Percentiles rank a stretch among this genome's conserved stretches.
phyloP scores from a whole-genome alignment of 495 filamentous ascomycete genomes.

The Melanomma pulvis-pyrius region DNA sequence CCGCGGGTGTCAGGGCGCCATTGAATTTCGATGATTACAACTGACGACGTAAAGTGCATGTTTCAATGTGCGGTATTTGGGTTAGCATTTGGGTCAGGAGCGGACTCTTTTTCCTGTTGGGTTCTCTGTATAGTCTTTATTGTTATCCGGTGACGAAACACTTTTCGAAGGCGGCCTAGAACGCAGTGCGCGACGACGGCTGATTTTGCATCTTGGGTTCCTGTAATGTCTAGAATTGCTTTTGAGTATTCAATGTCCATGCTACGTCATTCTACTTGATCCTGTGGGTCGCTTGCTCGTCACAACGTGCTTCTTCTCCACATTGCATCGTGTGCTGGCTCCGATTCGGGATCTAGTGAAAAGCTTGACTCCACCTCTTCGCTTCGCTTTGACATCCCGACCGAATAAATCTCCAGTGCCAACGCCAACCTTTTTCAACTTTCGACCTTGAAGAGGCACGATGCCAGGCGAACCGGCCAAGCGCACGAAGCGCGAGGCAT shows the following conservation, averaged over 20 bases:
- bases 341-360: slow-evolving; percentile 11
- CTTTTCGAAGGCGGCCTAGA: not conserved
- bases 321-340: slow-evolving; percentile 9
- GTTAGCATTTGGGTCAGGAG: slow-evolving; percentile 27
- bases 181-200: slow-evolving; percentile 30
- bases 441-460: not conserved
- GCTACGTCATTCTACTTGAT: slow-evolving; percentile 15
- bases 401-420: not conserved
- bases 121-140: slow-evolving; percentile 4
- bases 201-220: slow-evolving; percentile 3
- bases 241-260: not conserved
- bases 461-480: slow-evolving; percentile 65
- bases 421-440: slow-evolving; percentile 2
- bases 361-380: slow-evolving; percentile 31
- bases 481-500: slow-evolving; percentile 73
- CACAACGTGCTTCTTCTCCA: not conserved
- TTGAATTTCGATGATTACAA: slow-evolving; percentile 80
- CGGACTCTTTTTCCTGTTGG: slow-evolving; percentile 9
- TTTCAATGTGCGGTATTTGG: slow-evolving; percentile 14
- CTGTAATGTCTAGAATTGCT: slow-evolving; percentile 29
- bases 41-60: slow-evolving; percentile 30
- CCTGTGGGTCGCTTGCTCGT: not conserved
- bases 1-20: slow-evolving; percentile 78
- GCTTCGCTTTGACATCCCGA: slow-evolving; percentile 2
- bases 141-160: not conserved